Percentiles rank a stretch among this genome's conserved stretches.
phyloP scores from a whole-genome alignment of 1,139 yeast genomes.

The Candida tropicalis region DNA sequence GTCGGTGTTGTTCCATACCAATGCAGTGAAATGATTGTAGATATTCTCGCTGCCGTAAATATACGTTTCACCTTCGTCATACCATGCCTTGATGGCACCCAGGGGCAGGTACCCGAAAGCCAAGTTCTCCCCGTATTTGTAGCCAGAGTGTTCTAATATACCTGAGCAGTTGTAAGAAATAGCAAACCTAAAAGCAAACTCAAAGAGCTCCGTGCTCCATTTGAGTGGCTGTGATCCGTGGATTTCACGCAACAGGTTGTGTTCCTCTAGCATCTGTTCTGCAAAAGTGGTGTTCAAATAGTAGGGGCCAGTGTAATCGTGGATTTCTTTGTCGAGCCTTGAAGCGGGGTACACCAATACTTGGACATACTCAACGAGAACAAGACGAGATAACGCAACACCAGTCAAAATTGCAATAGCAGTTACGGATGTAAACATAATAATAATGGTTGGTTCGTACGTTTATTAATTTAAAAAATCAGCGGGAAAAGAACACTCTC shows the following conservation, averaged over 20 bases:
- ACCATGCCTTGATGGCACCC: conserved; percentile 41
- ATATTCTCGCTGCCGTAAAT: conserved; percentile 26
- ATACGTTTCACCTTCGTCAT: conserved; percentile 34
- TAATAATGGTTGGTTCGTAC: background rate
- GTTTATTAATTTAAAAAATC: too few species aligned
- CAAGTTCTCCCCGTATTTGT: conserved; percentile 40
- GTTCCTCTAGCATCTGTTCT: conserved; percentile 26
- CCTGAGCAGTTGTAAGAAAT: conserved; percentile 37
- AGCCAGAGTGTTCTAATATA: conserved; percentile 36
- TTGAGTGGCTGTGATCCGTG: conserved; percentile 32
- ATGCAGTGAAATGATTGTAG: conserved; percentile 45
- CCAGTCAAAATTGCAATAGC: background rate
- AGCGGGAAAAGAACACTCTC: too few species aligned
- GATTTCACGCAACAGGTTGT: conserved; percentile 31
- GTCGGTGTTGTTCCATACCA: conserved; percentile 41
- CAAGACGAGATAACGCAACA: background rate
- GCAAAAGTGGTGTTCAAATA: conserved; percentile 27
- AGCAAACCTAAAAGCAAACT: conserved; percentile 35
- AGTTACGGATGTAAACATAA: background rate
- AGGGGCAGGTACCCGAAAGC: conserved; percentile 38
- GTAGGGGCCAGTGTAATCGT: conserved; percentile 17
- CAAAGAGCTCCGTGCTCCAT: conserved; percentile 35
- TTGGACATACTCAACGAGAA: conserved; percentile 4
- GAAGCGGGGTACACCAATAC: background rate
- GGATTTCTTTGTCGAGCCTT: conserved; percentile 6